These are phyloP conservation scores for Aspergillus biplanus DNA, from an alignment of 495 filamentous ascomycete species.

Conservation along the genomic window DNA sequence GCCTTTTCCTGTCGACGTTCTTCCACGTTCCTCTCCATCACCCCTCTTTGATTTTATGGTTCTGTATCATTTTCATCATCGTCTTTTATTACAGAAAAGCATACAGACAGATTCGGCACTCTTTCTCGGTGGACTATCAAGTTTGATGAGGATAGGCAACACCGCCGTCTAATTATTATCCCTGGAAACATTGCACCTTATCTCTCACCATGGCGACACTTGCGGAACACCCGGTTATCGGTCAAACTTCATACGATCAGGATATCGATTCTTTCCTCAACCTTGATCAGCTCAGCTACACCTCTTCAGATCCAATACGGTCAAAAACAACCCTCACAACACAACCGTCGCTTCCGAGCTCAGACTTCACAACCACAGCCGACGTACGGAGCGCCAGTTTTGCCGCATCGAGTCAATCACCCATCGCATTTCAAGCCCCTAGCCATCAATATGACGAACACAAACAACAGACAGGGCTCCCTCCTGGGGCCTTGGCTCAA, in stretches of 20 bases:
- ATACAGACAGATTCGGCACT: no score
- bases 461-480: slow-evolving; percentile 88
- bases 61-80: no score
- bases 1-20: not conserved
- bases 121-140: not conserved
- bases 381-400: slow-evolving; percentile 46
- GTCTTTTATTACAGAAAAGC: no score
- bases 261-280: slow-evolving; percentile 56
- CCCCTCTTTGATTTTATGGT: not conserved
- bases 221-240: slow-evolving; percentile 42
- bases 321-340: slow-evolving; percentile 43
- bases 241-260: slow-evolving; percentile 47
- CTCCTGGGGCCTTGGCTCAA: slow-evolving; percentile 73
- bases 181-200: slow-evolving; percentile 4
- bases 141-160: not conserved
- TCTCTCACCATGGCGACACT: slow-evolving; percentile 44
- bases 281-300: slow-evolving; percentile 52
- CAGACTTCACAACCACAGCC: slow-evolving; percentile 38
- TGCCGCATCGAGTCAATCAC: slow-evolving; percentile 48
- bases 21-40: not conserved
- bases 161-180: slow-evolving; percentile 10
- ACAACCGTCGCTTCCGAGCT: slow-evolving; percentile 43
- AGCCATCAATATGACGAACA: slow-evolving; percentile 93
- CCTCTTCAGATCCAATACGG: slow-evolving; percentile 42
- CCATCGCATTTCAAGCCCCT: slow-evolving; percentile 70